A percentile compares a stretch with the other conserved stretches of the same genome.
Evolutionary conservation across 352 stramenopile species (phyloP).

Genomic region (Elongisporangium anandrum): DNA sequence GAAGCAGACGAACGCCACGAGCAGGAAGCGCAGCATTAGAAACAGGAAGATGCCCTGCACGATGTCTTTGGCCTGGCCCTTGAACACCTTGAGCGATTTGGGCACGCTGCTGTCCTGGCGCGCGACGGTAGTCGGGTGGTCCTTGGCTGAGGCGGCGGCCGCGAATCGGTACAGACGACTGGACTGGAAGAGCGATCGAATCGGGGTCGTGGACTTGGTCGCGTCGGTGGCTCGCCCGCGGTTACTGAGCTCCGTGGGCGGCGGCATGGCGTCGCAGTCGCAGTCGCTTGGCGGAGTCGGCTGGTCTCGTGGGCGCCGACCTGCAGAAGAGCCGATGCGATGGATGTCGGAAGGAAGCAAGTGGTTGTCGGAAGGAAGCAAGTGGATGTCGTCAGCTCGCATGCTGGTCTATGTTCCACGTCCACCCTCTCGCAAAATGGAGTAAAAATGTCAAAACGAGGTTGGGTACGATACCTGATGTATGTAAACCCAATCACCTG

Average conservation of each 20-base stretch:
- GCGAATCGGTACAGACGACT: background rate
- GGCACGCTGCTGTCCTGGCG: conserved; percentile 41
- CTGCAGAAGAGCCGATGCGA: background rate
- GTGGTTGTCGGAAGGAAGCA: background rate
- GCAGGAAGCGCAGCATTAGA: conserved; percentile 47
- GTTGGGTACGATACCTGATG: background rate
- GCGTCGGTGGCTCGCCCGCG: background rate
- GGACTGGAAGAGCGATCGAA: background rate
- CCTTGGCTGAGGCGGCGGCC: conserved; percentile 1
- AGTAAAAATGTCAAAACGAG: background rate
- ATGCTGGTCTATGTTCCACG: background rate
- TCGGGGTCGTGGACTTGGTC: background rate
- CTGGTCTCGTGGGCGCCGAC: background rate
- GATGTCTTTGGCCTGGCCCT: conserved; percentile 47
- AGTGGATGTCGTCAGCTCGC: background rate
- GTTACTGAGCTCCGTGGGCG: background rate
- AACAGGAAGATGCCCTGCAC: conserved; percentile 59
- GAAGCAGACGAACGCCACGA: conserved; percentile 32
- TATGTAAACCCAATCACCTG: background rate
- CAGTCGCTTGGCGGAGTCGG: too few species aligned
- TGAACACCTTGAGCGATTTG: conserved; percentile 58
- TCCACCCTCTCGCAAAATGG: background rate
- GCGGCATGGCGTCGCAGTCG: background rate
- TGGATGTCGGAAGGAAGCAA: background rate
- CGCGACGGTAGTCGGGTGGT: conserved; percentile 6